Conservation (phyloP, 106 monocot genomes). For the Dioscorea dumetorum region DNA sequence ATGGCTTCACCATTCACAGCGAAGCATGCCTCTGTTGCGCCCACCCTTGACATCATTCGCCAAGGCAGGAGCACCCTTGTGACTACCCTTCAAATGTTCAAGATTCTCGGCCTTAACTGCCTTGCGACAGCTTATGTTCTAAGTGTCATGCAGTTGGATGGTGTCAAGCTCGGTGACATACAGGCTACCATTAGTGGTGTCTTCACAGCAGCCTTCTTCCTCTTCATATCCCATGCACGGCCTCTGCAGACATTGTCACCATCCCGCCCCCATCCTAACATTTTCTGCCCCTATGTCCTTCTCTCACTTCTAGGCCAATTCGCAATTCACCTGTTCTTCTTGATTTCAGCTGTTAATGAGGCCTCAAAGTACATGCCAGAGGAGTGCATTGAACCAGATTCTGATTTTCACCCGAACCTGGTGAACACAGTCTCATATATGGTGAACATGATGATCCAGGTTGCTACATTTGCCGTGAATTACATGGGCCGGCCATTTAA, state of each 20-base stretch:
- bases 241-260: slow-evolving; percentile 79
- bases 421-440: slow-evolving; percentile 98
- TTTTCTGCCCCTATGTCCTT: slow-evolving; percentile 89
- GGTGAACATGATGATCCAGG: slow-evolving; percentile 99
- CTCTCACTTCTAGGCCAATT: slow-evolving; percentile 94
- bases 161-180: slow-evolving; percentile 93
- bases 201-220: slow-evolving; percentile 96
- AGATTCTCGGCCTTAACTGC: slow-evolving; percentile 98
- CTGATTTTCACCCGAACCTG: slow-evolving; percentile 89
- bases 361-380: slow-evolving; percentile 90
- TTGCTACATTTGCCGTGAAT: slow-evolving; percentile 96
- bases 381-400: slow-evolving; percentile 96
- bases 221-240: slow-evolving; percentile 96
- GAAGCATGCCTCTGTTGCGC: slow-evolving; percentile 88
- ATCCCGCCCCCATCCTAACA: slow-evolving; percentile 79
- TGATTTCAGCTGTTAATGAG: slow-evolving; percentile 71
- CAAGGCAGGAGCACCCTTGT: slow-evolving; percentile 97
- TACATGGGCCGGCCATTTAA: slow-evolving; percentile 99
- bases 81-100: slow-evolving; percentile 99
- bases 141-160: slow-evolving; percentile 98
- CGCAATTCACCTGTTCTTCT: slow-evolving; percentile 80
- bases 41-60: slow-evolving; percentile 92
- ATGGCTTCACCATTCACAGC: slow-evolving; percentile 99
- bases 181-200: slow-evolving; percentile 96
- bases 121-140: slow-evolving; percentile 96